Percentiles rank a stretch among this genome's conserved stretches.
These are phyloP conservation scores for Podosphaera xanthii DNA, from an alignment of 2,329 filamentous ascomycete genomes.

Conservation along the genomic window DNA sequence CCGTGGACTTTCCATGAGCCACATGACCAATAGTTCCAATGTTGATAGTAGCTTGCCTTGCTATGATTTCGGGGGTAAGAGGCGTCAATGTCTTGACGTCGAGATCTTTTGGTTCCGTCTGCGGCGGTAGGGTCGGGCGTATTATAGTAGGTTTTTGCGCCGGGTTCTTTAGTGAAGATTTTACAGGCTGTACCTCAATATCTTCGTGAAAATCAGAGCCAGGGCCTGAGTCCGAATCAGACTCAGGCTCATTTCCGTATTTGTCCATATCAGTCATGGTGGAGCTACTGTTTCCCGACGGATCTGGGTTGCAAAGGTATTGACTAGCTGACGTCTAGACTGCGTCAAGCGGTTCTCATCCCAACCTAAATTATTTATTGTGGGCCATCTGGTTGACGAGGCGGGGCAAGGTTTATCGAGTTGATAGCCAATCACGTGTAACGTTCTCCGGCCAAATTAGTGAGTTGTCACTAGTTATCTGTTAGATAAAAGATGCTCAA, in stretches of 20 bases:
- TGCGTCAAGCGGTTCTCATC: background rate
- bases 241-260: constrained; percentile 50
- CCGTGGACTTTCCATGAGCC: constrained; percentile 95
- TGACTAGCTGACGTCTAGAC: background rate
- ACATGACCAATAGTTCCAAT: constrained; percentile 97
- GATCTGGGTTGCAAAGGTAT: background rate
- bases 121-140: constrained; percentile 52
- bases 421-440: background rate
- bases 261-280: constrained; percentile 28
- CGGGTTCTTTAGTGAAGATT: constrained; percentile 71
- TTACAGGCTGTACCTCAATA: constrained; percentile 39
- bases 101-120: constrained; percentile 78
- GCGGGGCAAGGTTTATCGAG: background rate
- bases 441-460: background rate
- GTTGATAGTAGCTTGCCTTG: constrained; percentile 94
- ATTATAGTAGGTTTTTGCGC: constrained; percentile 31
- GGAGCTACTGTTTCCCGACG: background rate
- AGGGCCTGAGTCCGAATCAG: constrained; percentile 32
- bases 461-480: background rate
- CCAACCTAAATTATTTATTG: background rate
- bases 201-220: constrained; percentile 40
- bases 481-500: background rate
- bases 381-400: background rate
- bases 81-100: constrained; percentile 63
- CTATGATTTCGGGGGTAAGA: constrained; percentile 88